A percentile compares a stretch with the other conserved stretches of the same genome.
Conservation (phyloP, 2,329 filamentous ascomycete genomes). For the Fusarium oxysporum region DNA sequence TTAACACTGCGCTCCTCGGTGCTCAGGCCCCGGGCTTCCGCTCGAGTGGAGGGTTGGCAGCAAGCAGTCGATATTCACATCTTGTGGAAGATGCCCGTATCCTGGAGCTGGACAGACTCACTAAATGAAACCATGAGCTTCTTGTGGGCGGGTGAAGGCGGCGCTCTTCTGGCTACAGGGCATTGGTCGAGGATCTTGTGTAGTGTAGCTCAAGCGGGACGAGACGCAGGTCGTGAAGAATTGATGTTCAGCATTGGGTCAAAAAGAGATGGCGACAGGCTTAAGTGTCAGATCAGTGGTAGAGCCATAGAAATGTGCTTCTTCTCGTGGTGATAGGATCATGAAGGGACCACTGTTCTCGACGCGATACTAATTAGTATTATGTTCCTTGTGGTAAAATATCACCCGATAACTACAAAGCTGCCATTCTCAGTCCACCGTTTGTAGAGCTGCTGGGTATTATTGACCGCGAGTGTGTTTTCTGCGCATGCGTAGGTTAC, state of each 20-base stretch:
- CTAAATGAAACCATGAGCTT: not conserved
- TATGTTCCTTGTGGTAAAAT: not conserved
- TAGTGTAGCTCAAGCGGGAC: not conserved
- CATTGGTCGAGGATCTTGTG: too few relatives aligned
- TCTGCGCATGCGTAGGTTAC: conserved; percentile 54
- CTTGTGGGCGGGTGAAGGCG: not conserved
- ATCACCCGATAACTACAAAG: too few relatives aligned
- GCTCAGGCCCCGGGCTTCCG: not conserved
- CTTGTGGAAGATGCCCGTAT: too few relatives aligned
- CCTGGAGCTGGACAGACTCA: accelerated
- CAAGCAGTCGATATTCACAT: not conserved
- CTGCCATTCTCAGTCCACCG: too few relatives aligned
- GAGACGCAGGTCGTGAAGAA: accelerated
- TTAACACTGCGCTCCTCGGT: not conserved
- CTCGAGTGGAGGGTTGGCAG: accelerated
- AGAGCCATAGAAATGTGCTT: not conserved
- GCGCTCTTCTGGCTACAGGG: too few relatives aligned
- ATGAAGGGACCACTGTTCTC: not conserved
- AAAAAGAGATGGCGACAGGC: too few relatives aligned
- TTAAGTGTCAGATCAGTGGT: not conserved
- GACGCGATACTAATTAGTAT: not conserved
- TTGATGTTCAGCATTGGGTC: accelerated
- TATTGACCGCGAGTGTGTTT: conserved; percentile 25
- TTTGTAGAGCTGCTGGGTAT: too few relatives aligned
- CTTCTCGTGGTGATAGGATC: not conserved